Percentiles rank a stretch among this genome's conserved stretches.
Evolutionary conservation across 208 protist genomes (phyloP).

Genomic region (Crithidia sp.): DNA sequence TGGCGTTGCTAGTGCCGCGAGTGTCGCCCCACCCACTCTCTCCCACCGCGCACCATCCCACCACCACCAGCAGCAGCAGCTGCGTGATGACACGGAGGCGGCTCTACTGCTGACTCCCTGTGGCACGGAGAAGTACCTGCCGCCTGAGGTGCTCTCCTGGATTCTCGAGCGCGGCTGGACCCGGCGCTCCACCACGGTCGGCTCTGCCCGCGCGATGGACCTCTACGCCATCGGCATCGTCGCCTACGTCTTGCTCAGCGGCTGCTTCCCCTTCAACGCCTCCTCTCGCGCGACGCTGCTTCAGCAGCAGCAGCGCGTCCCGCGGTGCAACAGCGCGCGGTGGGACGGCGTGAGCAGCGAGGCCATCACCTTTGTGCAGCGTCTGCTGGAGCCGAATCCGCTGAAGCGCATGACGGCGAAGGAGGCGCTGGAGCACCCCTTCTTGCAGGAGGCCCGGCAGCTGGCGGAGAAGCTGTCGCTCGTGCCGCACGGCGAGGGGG

Average conservation of each 20-base stretch:
- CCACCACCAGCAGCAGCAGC: not conserved
- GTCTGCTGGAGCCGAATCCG: conserved; percentile 68
- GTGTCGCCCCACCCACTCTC: not conserved
- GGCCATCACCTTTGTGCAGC: conserved; percentile 73
- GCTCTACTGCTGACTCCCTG: conserved; percentile 69
- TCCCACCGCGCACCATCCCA: not conserved
- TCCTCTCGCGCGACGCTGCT: conserved; percentile 58
- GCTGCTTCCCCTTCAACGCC: conserved; percentile 84
- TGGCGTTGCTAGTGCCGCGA: not conserved
- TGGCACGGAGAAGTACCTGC: conserved; percentile 81
- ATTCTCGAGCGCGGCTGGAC: conserved; percentile 56
- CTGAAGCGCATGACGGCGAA: conserved; percentile 46
- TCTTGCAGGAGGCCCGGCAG: conserved; percentile 46
- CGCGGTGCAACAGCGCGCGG: conserved; percentile 65
- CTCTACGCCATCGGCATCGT: conserved; percentile 81
- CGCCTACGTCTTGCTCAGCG: conserved; percentile 82
- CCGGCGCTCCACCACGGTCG: conserved; percentile 45
- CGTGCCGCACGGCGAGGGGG: conserved; percentile 49
- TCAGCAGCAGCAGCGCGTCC: conserved; percentile 72
- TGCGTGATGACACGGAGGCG: conserved; percentile 36
- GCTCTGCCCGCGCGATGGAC: conserved; percentile 65
- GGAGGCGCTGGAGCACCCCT: conserved; percentile 74
- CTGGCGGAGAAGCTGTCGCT: conserved; percentile 59
- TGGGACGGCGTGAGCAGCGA: conserved; percentile 63
- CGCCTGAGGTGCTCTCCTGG: conserved; percentile 80